These are phyloP conservation scores for Cyathus striatus DNA, from an alignment of 768 basidiomycete genomes.

Conservation along the genomic window DNA sequence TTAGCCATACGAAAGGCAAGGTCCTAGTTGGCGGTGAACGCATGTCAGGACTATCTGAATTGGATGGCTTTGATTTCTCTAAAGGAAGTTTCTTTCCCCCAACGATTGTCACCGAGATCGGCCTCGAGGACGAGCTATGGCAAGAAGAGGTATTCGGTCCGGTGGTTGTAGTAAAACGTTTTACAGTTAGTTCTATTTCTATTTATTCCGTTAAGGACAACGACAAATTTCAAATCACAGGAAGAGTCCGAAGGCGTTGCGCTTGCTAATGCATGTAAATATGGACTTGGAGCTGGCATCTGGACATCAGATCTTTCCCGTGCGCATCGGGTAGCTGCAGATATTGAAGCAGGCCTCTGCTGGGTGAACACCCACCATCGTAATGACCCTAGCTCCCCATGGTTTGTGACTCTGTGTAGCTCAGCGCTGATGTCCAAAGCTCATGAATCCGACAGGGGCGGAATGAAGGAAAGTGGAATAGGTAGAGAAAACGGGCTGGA, in stretches of 20 bases:
- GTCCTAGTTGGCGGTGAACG: conserved; percentile 62
- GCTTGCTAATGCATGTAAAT: conserved; percentile 73
- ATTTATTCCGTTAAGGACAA: background rate
- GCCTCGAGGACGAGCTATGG: conserved; percentile 62
- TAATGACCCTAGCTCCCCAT: conserved; percentile 86
- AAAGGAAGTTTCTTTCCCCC: conserved; percentile 76
- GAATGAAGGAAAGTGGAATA: conserved; percentile 87
- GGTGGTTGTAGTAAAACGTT: conserved; percentile 61
- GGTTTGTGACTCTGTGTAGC: conserved; percentile 37
- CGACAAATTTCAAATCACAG: conserved; percentile 22
- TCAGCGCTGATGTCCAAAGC: background rate
- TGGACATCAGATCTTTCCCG: conserved; percentile 76
- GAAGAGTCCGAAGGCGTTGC: conserved; percentile 58
- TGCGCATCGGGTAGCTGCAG: conserved; percentile 68
- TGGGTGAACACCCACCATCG: conserved; percentile 91
- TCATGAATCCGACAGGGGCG: conserved; percentile 52
- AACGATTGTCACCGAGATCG: conserved; percentile 63
- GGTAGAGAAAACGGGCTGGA: conserved; percentile 85
- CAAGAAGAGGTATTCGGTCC: conserved; percentile 84
- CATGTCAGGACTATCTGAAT: conserved; percentile 53
- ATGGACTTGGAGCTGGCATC: conserved; percentile 76
- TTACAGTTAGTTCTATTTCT: conserved; percentile 20
- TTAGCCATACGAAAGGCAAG: conserved; percentile 38
- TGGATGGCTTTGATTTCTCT: conserved; percentile 72
- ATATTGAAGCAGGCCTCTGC: conserved; percentile 70